Base-by-base conservation (phyloP, 73 alveolate species). In the Tetrahymena malaccensis region DNA sequence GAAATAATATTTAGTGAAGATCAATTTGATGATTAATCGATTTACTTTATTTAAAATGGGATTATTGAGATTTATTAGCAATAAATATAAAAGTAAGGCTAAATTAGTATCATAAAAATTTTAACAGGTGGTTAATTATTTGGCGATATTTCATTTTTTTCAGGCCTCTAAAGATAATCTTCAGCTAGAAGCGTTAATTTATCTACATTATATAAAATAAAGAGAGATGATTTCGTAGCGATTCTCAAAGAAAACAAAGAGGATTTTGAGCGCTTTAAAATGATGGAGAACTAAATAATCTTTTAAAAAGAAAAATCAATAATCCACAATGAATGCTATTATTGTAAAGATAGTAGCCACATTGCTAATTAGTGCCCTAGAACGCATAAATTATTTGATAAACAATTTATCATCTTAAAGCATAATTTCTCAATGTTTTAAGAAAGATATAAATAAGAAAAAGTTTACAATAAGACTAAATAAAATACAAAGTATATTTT, bases 81-180 rank as follows among this genome's bases (percentile, higher is more conserved):
- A 70, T 11, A 70, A 33, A 70, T n/a, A 31, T 12, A 70, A 70
- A 27, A n/a, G 5, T 0, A 70, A 70, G 34, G 40, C 13, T 31
- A 70, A 70, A n/a, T 70, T 70, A n/a, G 21, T 15, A 15, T 50
- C 22, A 70, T 70, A 27, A 70, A 70, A 22, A 70, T 22, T 31
- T 31, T 70, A 8, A 19, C 43, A 2, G 31, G 25, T 5, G 37
- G 37, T 25, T 8, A 70, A 12, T 8, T n/a, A n/a, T 95, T 95
- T 89, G 97, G 97, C 16, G 95, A 89, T 43, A 55, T 34, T 55
- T 85, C 94, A 89, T 95, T 95, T 55, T 95, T 95, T 85, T 50
- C 97, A 35, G 95, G 95, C 0, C 93, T 55, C 35, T 43, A 33
- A 35, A 95, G 94, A 31, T 27, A 85, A 34, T 93, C 56, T 35